A percentile compares a stretch with the other conserved stretches of the same genome.
Evolutionary conservation across 169 alveolate genomes (phyloP).

Genomic region (Plasmodium vinckei): DNA sequence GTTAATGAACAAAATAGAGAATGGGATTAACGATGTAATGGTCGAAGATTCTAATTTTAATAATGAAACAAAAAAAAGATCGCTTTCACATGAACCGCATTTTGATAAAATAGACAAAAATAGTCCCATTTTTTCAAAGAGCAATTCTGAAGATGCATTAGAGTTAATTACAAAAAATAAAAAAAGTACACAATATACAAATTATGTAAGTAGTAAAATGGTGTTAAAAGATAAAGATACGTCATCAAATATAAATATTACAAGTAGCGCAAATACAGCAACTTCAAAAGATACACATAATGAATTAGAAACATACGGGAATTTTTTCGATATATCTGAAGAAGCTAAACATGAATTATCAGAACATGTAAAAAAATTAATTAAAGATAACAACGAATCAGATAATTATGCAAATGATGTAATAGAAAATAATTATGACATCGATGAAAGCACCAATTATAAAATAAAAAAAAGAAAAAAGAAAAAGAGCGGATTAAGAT

Average conservation of each 20-base stretch:
- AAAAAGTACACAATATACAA: neutral
- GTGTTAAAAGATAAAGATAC: neutral
- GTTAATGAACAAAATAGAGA: conserved; percentile 3
- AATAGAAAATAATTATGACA: neutral
- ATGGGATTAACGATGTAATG: conserved; percentile 1
- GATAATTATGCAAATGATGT: neutral
- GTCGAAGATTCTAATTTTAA: neutral
- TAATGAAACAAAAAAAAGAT: conserved; percentile 11
- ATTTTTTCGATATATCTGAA: conserved; percentile 38
- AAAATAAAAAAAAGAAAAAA: conserved; percentile 23
- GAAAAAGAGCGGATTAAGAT: conserved; percentile 6
- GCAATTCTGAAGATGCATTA: neutral
- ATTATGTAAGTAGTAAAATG: conserved; percentile 3
- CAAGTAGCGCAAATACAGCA: conserved; percentile 8
- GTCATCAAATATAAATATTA: conserved; percentile 8
- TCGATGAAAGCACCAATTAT: conserved; percentile 1
- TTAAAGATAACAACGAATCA: conserved; percentile 19
- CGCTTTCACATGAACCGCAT: neutral
- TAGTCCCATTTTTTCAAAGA: neutral
- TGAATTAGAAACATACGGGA: conserved; percentile 19
- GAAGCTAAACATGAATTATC: conserved; percentile 62
- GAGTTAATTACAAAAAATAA: conserved; percentile 10
- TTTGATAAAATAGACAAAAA: neutral
- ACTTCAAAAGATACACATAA: conserved; percentile 21
- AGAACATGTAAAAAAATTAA: conserved; percentile 58